Percentiles rank a stretch among this genome's conserved stretches.
phyloP scores from a whole-genome alignment of 345 rosid species.

The Camelina sativa region DNA sequence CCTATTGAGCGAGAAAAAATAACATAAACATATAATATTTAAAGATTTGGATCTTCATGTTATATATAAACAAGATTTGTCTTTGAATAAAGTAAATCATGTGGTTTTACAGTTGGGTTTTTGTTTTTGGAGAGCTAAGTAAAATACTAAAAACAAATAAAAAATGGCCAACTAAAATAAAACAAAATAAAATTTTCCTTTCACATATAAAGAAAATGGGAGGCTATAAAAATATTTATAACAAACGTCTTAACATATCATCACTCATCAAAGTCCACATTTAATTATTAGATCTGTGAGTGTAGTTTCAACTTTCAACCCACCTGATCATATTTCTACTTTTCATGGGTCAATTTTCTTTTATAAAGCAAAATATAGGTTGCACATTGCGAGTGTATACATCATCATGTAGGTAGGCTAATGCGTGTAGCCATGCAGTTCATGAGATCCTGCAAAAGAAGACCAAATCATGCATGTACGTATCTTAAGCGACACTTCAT shows the following conservation, averaged over 20 bases:
- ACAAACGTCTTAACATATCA: constrained; percentile 16
- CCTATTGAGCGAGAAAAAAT: too few relatives aligned
- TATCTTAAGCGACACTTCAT: constrained; percentile 38
- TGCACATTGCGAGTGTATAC: constrained; percentile 1
- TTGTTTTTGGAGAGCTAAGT: neutral
- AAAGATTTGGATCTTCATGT: too few relatives aligned
- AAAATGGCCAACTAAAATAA: neutral
- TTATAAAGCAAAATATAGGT: constrained; percentile 28
- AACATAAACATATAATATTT: too few relatives aligned
- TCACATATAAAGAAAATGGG: neutral
- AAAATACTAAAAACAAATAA: neutral
- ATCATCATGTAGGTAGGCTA: constrained; percentile 32
- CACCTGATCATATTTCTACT: constrained; percentile 35
- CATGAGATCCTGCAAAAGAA: constrained; percentile 39
- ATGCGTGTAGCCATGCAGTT: constrained; percentile 49
- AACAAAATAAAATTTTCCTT: neutral
- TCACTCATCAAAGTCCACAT: constrained; percentile 26
- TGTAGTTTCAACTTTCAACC: constrained; percentile 36
- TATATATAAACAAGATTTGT: neutral
- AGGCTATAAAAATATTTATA: constrained; percentile 10
- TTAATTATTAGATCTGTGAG: constrained; percentile 33
- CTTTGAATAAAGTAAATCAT: neutral
- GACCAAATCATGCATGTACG: constrained; percentile 45
- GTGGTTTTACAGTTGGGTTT: neutral
- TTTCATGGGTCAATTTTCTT: constrained; percentile 4